Percentiles rank a stretch among this genome's conserved stretches.
phyloP scores from a whole-genome alignment of 148 eudicot species.

The Simmondsia chinensis region DNA sequence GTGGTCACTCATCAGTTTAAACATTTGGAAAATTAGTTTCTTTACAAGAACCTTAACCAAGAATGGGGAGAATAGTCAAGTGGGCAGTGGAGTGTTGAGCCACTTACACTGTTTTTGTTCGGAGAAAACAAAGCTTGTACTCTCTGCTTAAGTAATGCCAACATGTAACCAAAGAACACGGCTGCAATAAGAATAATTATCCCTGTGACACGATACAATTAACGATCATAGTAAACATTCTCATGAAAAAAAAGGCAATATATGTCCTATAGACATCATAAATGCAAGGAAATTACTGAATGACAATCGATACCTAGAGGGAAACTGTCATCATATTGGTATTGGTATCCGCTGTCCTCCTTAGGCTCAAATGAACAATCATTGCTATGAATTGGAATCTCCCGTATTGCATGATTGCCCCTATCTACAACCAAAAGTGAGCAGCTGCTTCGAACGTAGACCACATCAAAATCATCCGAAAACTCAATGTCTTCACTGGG shows the following conservation, averaged over 20 bases:
- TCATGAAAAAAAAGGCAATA: not conserved
- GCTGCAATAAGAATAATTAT: constrained; percentile 63
- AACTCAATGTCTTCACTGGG: constrained; percentile 69
- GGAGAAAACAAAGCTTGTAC: constrained; percentile 52
- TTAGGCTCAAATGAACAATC: constrained; percentile 43
- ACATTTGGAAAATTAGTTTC: too few species aligned
- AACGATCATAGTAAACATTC: not conserved
- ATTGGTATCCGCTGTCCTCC: not conserved
- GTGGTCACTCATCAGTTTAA: too few species aligned
- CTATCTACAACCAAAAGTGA: constrained; percentile 70
- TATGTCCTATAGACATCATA: not conserved
- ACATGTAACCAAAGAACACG: constrained; percentile 76
- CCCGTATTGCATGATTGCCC: constrained; percentile 81
- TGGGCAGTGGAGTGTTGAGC: not conserved
- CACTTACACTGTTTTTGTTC: constrained; percentile 34
- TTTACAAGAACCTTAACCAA: too few species aligned
- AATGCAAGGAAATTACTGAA: not conserved
- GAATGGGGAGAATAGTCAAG: not conserved
- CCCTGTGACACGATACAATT: constrained; percentile 25
- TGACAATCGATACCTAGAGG: constrained; percentile 39
- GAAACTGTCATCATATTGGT: constrained; percentile 36
- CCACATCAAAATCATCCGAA: constrained; percentile 71
- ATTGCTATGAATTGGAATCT: constrained; percentile 63
- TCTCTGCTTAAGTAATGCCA: constrained; percentile 73
- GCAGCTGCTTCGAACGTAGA: constrained; percentile 57